Evolutionary conservation across 768 basidiomycete species (phyloP).

Genomic region (Cystobasidium onofrii): DNA sequence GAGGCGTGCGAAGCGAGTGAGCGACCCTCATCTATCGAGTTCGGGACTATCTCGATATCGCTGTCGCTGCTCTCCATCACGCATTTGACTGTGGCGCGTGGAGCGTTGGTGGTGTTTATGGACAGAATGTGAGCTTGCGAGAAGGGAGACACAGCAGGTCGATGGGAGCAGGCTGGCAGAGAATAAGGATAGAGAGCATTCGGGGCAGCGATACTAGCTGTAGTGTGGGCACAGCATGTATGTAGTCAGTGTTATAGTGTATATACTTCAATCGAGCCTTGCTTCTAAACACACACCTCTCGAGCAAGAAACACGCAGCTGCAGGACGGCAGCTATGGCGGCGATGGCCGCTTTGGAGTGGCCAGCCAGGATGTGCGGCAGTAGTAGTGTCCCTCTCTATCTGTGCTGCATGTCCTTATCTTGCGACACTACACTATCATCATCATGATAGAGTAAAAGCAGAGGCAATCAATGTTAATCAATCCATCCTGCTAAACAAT

Average conservation of each 20-base stretch:
- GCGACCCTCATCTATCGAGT: background rate
- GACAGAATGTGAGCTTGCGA: background rate
- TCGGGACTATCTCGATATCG: slow-evolving; percentile 4
- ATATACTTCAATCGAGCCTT: background rate
- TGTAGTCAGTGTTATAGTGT: background rate
- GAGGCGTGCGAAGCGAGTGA: background rate
- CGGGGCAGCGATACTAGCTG: background rate
- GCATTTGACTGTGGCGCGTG: background rate
- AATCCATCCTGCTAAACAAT: background rate
- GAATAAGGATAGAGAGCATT: too few relatives aligned
- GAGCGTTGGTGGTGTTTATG: background rate
- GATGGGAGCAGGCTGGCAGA: too few relatives aligned
- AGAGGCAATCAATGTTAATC: too few relatives aligned
- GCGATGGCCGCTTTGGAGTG: background rate
- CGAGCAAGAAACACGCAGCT: background rate
- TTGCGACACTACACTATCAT: too few relatives aligned
- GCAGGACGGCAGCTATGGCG: background rate
- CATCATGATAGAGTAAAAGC: too few relatives aligned
- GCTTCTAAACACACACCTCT: background rate
- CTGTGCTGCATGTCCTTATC: too few relatives aligned
- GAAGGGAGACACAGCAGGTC: too few relatives aligned
- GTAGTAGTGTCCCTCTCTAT: background rate
- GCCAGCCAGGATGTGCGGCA: background rate
- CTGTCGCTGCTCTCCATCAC: slow-evolving; percentile 14
- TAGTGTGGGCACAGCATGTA: background rate